Percentiles rank a stretch among this genome's conserved stretches.
Conservation (phyloP, 192 early-diverging fungal genomes). For the Backusella luteola region DNA sequence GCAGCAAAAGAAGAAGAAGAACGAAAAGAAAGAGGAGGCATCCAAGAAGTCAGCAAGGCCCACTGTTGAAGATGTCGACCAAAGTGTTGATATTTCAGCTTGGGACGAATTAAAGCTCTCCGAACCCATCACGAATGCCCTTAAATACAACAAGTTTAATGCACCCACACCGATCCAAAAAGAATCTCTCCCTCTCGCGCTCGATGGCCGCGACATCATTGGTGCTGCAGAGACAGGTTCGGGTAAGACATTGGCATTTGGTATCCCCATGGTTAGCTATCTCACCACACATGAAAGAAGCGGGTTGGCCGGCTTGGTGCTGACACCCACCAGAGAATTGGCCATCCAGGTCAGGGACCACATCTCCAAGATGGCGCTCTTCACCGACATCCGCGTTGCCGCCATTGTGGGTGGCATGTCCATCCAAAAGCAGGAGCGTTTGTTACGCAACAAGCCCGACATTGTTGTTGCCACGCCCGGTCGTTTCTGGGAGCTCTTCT, state of each 20-base stretch:
- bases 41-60: constrained; percentile 3
- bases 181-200: constrained; percentile 64
- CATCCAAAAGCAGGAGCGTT: constrained; percentile 83
- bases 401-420: constrained; percentile 95
- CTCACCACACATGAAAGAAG: constrained; percentile 47
- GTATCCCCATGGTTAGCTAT: constrained; percentile 85
- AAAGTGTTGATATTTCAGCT: constrained; percentile 61
- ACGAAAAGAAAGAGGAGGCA: constrained; percentile 5
- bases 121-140: constrained; percentile 57
- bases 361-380: constrained; percentile 51
- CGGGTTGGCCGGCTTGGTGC: constrained; percentile 64
- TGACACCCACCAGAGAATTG: constrained; percentile 94
- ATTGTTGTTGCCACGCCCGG: constrained; percentile 84
- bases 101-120: constrained; percentile 70
- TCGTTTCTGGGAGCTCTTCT: constrained; percentile 68
- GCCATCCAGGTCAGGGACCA: constrained; percentile 93
- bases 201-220: constrained; percentile 82
- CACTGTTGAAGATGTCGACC: constrained; percentile 34
- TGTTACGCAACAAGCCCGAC: constrained; percentile 61
- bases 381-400: constrained; percentile 43
- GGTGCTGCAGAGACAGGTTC: constrained; percentile 95
- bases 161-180: constrained; percentile 89
- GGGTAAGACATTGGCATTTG: constrained; percentile 95
- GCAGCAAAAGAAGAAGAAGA: constrained; percentile 24
- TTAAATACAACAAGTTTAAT: constrained; percentile 70